A percentile compares a stretch with the other conserved stretches of the same genome.
These are phyloP conservation scores for Hypsizygus ulmarius DNA, from an alignment of 1,284 basidiomycete species.

Conservation along the genomic window DNA sequence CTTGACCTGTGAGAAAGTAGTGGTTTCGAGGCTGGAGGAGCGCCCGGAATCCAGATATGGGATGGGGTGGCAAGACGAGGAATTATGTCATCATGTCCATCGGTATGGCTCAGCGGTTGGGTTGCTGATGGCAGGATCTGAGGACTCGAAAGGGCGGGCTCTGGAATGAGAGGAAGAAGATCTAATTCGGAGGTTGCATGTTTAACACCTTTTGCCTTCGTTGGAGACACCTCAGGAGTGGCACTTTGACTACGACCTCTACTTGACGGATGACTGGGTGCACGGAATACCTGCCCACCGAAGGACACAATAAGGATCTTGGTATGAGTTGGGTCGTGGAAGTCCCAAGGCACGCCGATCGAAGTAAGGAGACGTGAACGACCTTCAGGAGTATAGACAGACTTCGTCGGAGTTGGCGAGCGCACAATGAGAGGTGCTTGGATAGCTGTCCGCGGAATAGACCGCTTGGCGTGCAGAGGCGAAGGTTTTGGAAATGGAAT, in stretches of 20 bases:
- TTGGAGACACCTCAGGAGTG: slow-evolving; percentile 14
- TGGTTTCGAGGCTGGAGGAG: slow-evolving; percentile 40
- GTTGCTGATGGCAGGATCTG: too few relatives aligned
- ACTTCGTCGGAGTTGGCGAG: slow-evolving; percentile 32
- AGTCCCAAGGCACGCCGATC: slow-evolving; percentile 55
- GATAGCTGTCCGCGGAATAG: slow-evolving; percentile 43
- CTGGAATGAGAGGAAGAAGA: neutral
- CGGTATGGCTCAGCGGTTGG: too few relatives aligned
- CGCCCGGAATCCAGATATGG: slow-evolving; percentile 53
- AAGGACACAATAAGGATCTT: slow-evolving; percentile 76
- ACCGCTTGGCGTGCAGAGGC: slow-evolving; percentile 10
- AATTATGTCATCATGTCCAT: slow-evolving; percentile 6
- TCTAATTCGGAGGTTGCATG: neutral
- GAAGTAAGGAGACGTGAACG: slow-evolving; percentile 51
- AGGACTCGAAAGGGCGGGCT: slow-evolving; percentile 36
- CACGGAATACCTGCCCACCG: slow-evolving; percentile 71
- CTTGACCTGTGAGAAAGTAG: neutral
- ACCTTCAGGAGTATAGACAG: slow-evolving; percentile 51
- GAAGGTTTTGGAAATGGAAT: slow-evolving; percentile 17
- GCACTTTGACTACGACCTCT: slow-evolving; percentile 21
- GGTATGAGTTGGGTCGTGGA: slow-evolving; percentile 45
- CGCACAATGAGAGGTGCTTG: slow-evolving; percentile 68
- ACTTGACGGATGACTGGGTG: slow-evolving; percentile 46
- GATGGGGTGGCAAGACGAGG: slow-evolving; percentile 41
- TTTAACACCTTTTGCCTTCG: neutral